Base-by-base conservation (phyloP, 225 moss, liverwort and hornwort species). In the Neckera pumila region DNA sequence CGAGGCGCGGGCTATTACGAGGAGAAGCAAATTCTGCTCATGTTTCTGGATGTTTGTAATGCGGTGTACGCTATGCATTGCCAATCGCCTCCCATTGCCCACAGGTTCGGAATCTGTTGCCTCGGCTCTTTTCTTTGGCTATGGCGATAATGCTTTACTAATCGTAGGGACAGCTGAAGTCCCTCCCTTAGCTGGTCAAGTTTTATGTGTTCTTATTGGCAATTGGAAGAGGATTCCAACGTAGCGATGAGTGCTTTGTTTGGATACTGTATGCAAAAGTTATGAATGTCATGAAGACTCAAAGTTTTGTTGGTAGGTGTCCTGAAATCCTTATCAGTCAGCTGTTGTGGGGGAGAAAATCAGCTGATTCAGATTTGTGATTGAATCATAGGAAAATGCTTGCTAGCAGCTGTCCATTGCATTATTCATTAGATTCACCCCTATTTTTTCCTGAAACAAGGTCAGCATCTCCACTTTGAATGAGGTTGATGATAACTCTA, bases 41-140 rank as follows among this genome's bases (percentile, higher is more conserved):
- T 99, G 54, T 99, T 99, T 85, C 92, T 95, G 40, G 95, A 97
- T 40, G 87, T 99, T 74, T 96, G 95, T 86, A 97, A 97, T 96
- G 98, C 98, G 5, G 96, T 97, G 13, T 99, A 96, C 57, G 98
- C 97, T 14, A 97, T 99, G 98, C 98, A 99, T 93, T 96, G 94
- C 88, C 98, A 96, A 79, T 94, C 95, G 70, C 97, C 97, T 74
- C 95, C 98, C 56, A 86, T 97, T 90, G 98, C 98, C 10, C 98
- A 99, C 94, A 97, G 98, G 98, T 98, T 89, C 11, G 75, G n/a
- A 67, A 67, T 75, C 43, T 28, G 3, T 38, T 40, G 20, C 30
- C 33, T 62, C 34, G 18, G 33, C 73, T 84, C 14, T 22, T 40
- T 66, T 51, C 51, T 53, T 58, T 53, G 75, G 56, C 45, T 79